Evolutionary conservation across 805 yeast species (phyloP).

Genomic region (Ogataea sp.): DNA sequence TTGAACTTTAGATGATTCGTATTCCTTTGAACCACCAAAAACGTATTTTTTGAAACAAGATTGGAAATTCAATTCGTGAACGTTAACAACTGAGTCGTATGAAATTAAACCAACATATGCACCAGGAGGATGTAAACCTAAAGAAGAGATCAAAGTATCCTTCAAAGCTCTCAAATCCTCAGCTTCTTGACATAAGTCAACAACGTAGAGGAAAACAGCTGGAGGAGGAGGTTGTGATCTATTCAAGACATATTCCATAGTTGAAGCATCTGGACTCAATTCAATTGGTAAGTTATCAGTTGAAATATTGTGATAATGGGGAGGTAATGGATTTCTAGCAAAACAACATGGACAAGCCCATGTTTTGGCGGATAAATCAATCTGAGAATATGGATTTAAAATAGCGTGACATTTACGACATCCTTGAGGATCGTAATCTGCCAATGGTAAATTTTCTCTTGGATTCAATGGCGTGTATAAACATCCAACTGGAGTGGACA

Average conservation of each 20-base stretch:
- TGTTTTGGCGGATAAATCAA: conserved; percentile 64
- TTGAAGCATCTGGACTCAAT: conserved; percentile 56
- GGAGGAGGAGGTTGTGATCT: conserved; percentile 59
- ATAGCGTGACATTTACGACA: conserved; percentile 84
- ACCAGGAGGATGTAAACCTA: conserved; percentile 80
- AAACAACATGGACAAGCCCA: conserved; percentile 88
- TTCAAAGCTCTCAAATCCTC: conserved; percentile 81
- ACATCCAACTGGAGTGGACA: conserved; percentile 91
- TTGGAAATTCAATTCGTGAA: conserved; percentile 66
- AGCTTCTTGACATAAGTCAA: conserved; percentile 84
- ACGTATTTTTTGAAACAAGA: conserved; percentile 68
- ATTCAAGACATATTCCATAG: conserved; percentile 78
- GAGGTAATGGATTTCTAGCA: conserved; percentile 71
- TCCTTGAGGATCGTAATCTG: conserved; percentile 77
- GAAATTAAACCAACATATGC: conserved; percentile 84
- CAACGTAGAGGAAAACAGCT: conserved; percentile 78
- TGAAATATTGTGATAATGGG: conserved; percentile 69
- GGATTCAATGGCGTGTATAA: conserved; percentile 89
- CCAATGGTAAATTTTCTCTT: conserved; percentile 66
- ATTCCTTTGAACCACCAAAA: conserved; percentile 86
- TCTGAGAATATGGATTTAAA: conserved; percentile 77
- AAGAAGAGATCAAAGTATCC: conserved; percentile 67
- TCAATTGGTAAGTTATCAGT: conserved; percentile 78
- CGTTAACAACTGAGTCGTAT: conserved; percentile 83
- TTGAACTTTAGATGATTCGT: conserved; percentile 32